phyloP scores from a whole-genome alignment of 495 filamentous ascomycete species.

The Thermochaetoides thermophila region DNA sequence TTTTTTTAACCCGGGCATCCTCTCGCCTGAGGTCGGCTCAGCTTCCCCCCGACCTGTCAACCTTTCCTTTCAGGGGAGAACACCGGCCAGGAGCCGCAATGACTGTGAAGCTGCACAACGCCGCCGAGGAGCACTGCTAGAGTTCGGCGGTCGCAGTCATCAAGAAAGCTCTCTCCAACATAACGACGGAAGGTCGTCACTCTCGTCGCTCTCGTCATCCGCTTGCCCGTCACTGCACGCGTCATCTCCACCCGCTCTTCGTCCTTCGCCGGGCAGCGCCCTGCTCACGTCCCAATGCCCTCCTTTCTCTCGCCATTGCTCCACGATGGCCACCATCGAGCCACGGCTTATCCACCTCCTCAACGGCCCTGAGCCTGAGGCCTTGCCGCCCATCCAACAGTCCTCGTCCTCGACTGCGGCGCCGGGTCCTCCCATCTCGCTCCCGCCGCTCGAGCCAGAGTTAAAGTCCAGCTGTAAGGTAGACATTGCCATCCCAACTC shows the following conservation, averaged over 20 bases:
- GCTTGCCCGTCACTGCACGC: too few relatives aligned
- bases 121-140: too few relatives aligned
- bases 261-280: conserved; percentile 4
- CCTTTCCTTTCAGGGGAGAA: too few relatives aligned
- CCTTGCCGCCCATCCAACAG: conserved; percentile 32
- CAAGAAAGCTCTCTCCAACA: too few relatives aligned
- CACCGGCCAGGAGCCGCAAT: too few relatives aligned
- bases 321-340: conserved; percentile 43
- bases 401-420: conserved; percentile 21
- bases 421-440: conserved; percentile 15
- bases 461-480: conserved; percentile 17
- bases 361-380: conserved; percentile 31
- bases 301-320: conserved; percentile 13
- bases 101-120: too few relatives aligned
- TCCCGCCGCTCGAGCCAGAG: conserved; percentile 34
- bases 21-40: too few relatives aligned
- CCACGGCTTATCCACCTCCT: conserved; percentile 43
- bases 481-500: conserved; percentile 20
- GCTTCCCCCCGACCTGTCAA: too few relatives aligned
- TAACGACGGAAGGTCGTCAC: too few relatives aligned
- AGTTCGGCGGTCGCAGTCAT: too few relatives aligned
- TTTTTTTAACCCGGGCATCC: too few relatives aligned
- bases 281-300: conserved; percentile 17
- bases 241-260: background rate
- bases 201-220: too few relatives aligned